Evolutionary conservation across 164 flowering plant genomes (phyloP), one percentile per base, ranked within the genome.

Genomic region (Tetrastigma voinierianum): DNA sequence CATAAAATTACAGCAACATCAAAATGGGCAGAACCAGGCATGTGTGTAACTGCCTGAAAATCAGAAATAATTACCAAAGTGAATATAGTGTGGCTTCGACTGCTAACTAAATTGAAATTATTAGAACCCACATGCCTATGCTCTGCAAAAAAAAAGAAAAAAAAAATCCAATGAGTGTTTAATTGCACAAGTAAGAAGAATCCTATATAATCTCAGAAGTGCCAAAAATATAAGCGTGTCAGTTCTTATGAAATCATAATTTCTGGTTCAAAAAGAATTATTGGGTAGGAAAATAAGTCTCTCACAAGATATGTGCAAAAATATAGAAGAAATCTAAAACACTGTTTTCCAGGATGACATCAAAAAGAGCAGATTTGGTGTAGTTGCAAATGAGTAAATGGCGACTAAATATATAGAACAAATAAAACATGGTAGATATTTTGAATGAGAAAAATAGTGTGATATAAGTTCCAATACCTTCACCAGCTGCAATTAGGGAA

Each of bases 71-170:
- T 70, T 84, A 90, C 96, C 93, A 90, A 70, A 21, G 93, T 88
- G 71, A 90, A 90, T 59, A 90, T 90, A 18, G 96, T 90, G 79
- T 90, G 96, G 81, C 96, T 90, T 64, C 96, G 83, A 72, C 96
- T 90, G 81, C 96, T 90, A 32, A 86, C 81, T 59, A 90, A 77
- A 76, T 90, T 90, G 78, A 86, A 81, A 64, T 88, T 90, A 77
- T 86, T 90, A 65, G 96, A 90, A 65, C 96, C 96, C 62, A 90
- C 96, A 60, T 90, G 96, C 65, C 96, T 75, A 68, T 87, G 96
- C 78, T 80, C 96, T 90, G 93, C 77, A 76, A 72, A 51, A 64
- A 67, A 20, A 71, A 23, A 21, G 64, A 21, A 67, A 45, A 12
- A 6, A 59, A 46, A 61, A 15, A 57, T 17, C 56, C 13, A 46